Base-by-base conservation (phyloP, 1,284 basidiomycete species). In the Tylopilus sp. region DNA sequence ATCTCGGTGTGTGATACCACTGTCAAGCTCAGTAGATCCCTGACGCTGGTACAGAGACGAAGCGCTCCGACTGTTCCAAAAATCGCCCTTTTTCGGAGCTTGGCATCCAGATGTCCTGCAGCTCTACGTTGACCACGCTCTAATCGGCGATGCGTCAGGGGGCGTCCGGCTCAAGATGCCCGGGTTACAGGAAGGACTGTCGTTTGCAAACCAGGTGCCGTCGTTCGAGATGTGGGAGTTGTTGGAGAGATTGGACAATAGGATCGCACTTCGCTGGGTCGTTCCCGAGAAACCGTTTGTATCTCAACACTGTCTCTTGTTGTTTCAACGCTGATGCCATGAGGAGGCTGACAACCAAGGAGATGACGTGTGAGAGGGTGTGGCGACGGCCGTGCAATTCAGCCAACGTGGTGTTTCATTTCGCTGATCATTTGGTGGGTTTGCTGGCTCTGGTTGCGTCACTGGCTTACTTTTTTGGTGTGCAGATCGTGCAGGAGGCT, bases 101-200 rank as follows among this genome's bases (percentile, higher is more conserved):
- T 94, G 91, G 91, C 75, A 93, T 61, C 77, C 81, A 0, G 76
- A 73, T 0, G 83, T 83, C 4, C 76, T 95, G 30, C 70, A 78
- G 14, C 56, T 76, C 4, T 94, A 92, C 64, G 70, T 92, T 31
- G 73, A 83, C 17, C 78, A 83, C 57, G 88, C 77, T 4, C 71
- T 91, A 7, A 65, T 64, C 8, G 45, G 72, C 18, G 64, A 66
- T 42, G 38, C 60, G 1, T 34, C 55, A 18, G 70, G 71, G 1
- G 68, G 68, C 3, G 73, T 81, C 10, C 70, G 62, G 43, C 74
- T 90, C 41, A 89, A 88, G 66, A 86, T 78, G 77, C 43, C 78
- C 1, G 74, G 73, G 3, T 52, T 82, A 14, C 78, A 79, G 59
- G 85, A 87, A 68, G 80, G 75, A 2, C 63, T 77, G 3, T 70